Evolutionary conservation across 352 stramenopile species (phyloP), one percentile per base, ranked within the genome.

Genomic region (Aphanomyces stellatus): DNA sequence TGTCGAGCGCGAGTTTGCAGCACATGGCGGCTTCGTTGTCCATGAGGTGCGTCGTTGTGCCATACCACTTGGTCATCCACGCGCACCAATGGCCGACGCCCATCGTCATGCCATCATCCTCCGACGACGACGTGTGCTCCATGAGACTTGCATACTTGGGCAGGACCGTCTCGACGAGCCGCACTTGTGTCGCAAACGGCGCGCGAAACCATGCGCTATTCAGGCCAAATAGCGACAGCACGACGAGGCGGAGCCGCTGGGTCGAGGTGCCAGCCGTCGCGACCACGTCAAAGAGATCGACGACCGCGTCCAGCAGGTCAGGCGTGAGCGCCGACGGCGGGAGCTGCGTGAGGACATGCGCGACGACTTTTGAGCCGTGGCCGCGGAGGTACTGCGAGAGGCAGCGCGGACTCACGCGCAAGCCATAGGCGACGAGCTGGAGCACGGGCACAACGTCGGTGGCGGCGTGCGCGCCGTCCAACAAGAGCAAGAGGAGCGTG

Each of bases 141-240:
- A 91, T 62, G 37, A 82, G 69, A 59, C 77, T 62, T 13, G 90
- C 49, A 61, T 90, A 91, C 33, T 67, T 73, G 13, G 84, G 82
- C 15, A 92, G 51, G 8, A 88, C 69, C 19, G 87, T 77, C 30
- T 73, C 72, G 0, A 92, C 62, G 4, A 94, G 66, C 42, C 85
- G 87, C 2, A 75, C 62, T 77, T 94, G 86, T 5, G 83, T 91
- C 4, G 88, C 80, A 61, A 85, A 92, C 17, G 82, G 83, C 30
- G 81, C 75, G 1, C 87, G 66, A 71, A 91, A 94, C 86, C 86
- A 94, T 42, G 75, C 91, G 15, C 75, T 81, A 40, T 90, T 92
- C 49, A 84, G 79, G 34, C 90, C 90, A 2, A 94, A 70, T n/a
- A 92, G 66, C 0, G 82, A 61, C 33, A 86, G 76, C 22, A 91